phyloP scores from a whole-genome alignment of 1,284 basidiomycete genomes.

The Rhodotorula sp. region DNA sequence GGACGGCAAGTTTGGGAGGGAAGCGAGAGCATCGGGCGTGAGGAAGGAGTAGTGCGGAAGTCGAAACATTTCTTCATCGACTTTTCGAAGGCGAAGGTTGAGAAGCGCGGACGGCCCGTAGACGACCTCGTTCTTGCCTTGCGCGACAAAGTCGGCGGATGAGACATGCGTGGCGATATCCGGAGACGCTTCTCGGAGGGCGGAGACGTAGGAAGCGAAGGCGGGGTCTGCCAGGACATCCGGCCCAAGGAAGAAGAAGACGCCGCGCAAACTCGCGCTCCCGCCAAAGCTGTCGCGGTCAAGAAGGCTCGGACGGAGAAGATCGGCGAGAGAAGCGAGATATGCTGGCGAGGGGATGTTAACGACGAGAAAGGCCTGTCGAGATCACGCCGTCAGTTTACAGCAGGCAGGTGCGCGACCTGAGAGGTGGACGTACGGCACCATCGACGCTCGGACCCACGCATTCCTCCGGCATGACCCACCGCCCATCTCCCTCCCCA shows the following conservation, averaged over 20 bases:
- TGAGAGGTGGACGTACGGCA: constrained; percentile 1
- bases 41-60: constrained; percentile 57
- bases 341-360: constrained; percentile 28
- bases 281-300: not conserved
- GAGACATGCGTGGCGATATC: constrained; percentile 51
- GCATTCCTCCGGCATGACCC: constrained; percentile 36
- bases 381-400: no score
- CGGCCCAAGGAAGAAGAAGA: constrained; percentile 34
- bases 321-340: constrained; percentile 3
- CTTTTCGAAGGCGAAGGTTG: constrained; percentile 66
- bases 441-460: constrained; percentile 23
- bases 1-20: not conserved
- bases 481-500: constrained; percentile 30
- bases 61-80: constrained; percentile 73
- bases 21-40: not conserved
- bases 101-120: constrained; percentile 72
- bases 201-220: constrained; percentile 3
- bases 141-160: constrained; percentile 62
- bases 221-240: constrained; percentile 7
- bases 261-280: constrained; percentile 6
- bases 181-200: not conserved
- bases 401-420: no score
- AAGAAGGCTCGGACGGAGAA: not conserved
- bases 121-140: constrained; percentile 61
- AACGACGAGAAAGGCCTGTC: constrained; percentile 35